Evolutionary conservation across 2,329 filamentous ascomycete genomes (phyloP).

Genomic region (Exophiala bonariae): DNA sequence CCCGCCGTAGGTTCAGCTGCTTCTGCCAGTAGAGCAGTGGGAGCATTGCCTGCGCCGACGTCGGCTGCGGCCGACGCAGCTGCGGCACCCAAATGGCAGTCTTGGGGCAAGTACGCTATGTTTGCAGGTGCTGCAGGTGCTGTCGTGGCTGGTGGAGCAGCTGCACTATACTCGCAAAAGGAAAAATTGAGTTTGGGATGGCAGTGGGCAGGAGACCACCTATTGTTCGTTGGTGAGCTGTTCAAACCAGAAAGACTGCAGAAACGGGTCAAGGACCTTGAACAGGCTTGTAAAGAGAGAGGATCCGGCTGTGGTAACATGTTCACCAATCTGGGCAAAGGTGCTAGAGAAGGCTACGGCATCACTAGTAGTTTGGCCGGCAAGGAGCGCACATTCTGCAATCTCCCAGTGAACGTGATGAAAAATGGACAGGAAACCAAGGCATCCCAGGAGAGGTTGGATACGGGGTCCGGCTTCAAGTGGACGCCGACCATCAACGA

Average conservation of each 20-base stretch:
- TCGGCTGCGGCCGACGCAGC: constrained; percentile 43
- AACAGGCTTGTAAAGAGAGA: constrained; percentile 50
- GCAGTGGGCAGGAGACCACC: constrained; percentile 82
- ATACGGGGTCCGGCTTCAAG: constrained; percentile 41
- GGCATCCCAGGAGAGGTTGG: constrained; percentile 22
- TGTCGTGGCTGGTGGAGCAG: constrained; percentile 76
- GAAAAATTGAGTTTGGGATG: constrained; percentile 76
- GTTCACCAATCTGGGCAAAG: constrained; percentile 78
- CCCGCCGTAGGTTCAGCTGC: constrained; percentile 20
- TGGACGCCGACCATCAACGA: constrained; percentile 79
- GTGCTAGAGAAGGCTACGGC: constrained; percentile 51
- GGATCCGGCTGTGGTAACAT: constrained; percentile 67
- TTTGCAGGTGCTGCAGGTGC: constrained; percentile 79
- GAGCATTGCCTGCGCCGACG: constrained; percentile 34
- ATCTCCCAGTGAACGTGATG: constrained; percentile 56
- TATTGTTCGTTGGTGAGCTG: constrained; percentile 90
- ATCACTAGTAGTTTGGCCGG: constrained; percentile 50
- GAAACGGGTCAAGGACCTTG: constrained; percentile 68
- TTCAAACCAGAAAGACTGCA: constrained; percentile 80
- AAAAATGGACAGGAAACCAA: constrained; percentile 28
- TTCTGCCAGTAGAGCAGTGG: constrained; percentile 17
- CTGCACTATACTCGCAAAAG: constrained; percentile 81
- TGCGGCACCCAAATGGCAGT: constrained; percentile 62
- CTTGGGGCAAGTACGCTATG: constrained; percentile 83
- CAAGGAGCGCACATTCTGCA: constrained; percentile 82